These are phyloP conservation scores for Sporopachydermia quercuum DNA, from an alignment of 805 yeast species.

Conservation along the genomic window DNA sequence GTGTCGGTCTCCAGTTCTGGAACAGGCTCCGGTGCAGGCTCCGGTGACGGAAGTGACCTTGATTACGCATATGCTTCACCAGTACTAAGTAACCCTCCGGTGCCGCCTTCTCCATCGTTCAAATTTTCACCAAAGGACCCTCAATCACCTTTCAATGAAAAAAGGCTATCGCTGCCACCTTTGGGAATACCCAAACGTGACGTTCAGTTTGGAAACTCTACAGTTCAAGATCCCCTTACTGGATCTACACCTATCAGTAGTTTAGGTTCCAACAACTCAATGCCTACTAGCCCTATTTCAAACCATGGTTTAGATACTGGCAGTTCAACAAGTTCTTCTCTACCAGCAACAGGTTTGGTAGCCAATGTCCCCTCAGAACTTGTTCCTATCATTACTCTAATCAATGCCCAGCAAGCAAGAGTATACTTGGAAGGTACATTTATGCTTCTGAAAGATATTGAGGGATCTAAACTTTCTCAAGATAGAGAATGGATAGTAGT, in stretches of 20 bases:
- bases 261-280: too few relatives aligned
- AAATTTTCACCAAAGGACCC: not conserved
- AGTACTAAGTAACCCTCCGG: not conserved
- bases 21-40: too few relatives aligned
- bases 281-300: not conserved
- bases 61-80: not conserved
- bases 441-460: conserved; percentile 24
- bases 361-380: conserved; percentile 40
- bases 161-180: not conserved
- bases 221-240: too few relatives aligned
- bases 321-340: not conserved
- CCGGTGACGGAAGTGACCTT: not conserved
- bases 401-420: conserved; percentile 56
- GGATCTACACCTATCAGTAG: too few relatives aligned
- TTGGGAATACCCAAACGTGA: not conserved
- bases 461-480: conserved; percentile 2
- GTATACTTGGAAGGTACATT: conserved; percentile 43
- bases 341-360: not conserved
- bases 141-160: not conserved
- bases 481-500: conserved; percentile 13
- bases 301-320: too few relatives aligned
- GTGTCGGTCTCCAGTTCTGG: not conserved
- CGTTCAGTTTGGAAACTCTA: not conserved
- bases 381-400: conserved; percentile 54
- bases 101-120: not conserved